Evolutionary conservation across 371 early-diverging fungal genomes (phyloP), one percentile per base, ranked within the genome.

Genomic region (Entomophthora muscae): DNA sequence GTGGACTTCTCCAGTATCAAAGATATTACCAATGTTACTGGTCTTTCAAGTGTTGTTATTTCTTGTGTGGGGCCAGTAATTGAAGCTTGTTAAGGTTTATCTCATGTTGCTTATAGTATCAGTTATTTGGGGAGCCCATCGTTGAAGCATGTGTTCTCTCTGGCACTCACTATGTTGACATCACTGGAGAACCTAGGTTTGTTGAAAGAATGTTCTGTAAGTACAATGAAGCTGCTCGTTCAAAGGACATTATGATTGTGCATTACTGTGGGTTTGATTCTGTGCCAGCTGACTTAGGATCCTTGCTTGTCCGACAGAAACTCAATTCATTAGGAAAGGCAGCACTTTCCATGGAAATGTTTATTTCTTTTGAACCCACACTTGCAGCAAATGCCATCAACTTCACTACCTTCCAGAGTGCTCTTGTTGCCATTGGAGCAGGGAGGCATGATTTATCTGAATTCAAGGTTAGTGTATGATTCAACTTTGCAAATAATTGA

Each of bases 151-250:
- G 93, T 70, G 83, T 97, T 23, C 74, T 83, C 10, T 77, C 80
- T 31, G 70, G 73, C 0, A 84, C 90, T 28, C 74, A 93, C 70
- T 97, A 95, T 75, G 79, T 93, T 10, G 98, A 97, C 73, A 83
- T 88, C 24, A 86, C 77, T 77, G 83, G 83, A 24, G 85, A 85
- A 62, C 78, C 88, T 26, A 81, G 80, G 57, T 93, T 91, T 70
- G 83, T 93, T 61, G 79, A 84, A 63, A 22, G n/a, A 7, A 27
- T 21, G 21, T 58, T 28, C 32, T 58, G 59, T 31, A 30, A 58
- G 22, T 58, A 28, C 22, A 32, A 58, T 22, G 31, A 23, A 21
- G 30, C 5, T 3, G 59, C 59, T 31, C 23, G 21, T 10, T 21
- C 21, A 58, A 58, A 58, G 21, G 59, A 31, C 59, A 23, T 31